Conservation (phyloP, 495 filamentous ascomycete genomes). For the Saxophila tyrrhenica region DNA sequence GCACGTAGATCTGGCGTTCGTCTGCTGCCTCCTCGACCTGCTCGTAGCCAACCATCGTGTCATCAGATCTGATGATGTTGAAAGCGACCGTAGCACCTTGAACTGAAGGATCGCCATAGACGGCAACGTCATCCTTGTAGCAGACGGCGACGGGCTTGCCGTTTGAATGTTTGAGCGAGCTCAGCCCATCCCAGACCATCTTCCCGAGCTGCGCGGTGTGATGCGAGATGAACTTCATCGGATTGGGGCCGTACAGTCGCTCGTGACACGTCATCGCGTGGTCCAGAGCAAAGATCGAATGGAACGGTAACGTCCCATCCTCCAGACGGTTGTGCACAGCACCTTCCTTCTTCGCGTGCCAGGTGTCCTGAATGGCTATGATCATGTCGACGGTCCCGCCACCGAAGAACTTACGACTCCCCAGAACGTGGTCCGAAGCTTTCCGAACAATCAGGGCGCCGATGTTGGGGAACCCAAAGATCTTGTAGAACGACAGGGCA, state of each 20-base stretch:
- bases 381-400: constrained; percentile 69
- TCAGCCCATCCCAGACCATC: constrained; percentile 41
- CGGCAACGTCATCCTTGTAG: constrained; percentile 42
- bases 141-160: constrained; percentile 45
- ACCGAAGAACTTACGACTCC: constrained; percentile 59
- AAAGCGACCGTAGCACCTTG: constrained; percentile 67
- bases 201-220: constrained; percentile 50
- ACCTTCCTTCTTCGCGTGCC: constrained; percentile 50
- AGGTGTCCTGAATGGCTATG: constrained; percentile 44
- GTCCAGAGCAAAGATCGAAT: constrained; percentile 60
- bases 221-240: constrained; percentile 48
- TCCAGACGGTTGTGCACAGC: constrained; percentile 57
- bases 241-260: constrained; percentile 43
- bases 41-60: constrained; percentile 45
- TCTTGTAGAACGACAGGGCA: constrained; percentile 66
- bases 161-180: constrained; percentile 46
- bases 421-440: constrained; percentile 49
- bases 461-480: constrained; percentile 70
- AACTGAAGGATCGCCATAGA: constrained; percentile 43
- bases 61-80: constrained; percentile 46
- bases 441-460: constrained; percentile 59
- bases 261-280: constrained; percentile 56
- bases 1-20: constrained; percentile 50
- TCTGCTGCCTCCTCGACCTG: constrained; percentile 54
- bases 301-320: constrained; percentile 71